Conservation (phyloP, 257 asterid genomes). For the Cruciata laevipes region DNA sequence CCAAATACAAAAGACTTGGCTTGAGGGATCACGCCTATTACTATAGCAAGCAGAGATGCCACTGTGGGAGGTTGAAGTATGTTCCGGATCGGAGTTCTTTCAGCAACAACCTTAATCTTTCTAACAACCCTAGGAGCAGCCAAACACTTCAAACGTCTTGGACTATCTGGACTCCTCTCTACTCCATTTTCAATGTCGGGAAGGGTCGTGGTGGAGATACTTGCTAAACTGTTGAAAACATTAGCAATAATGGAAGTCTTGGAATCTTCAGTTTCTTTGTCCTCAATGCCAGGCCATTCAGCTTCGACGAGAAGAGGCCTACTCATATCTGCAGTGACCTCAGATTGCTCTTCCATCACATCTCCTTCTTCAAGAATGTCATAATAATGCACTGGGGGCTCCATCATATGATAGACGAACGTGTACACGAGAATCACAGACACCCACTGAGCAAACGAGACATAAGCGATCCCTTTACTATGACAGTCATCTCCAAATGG, state of each 20-base stretch:
- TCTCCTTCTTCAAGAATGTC: slow-evolving; percentile 22
- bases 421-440: slow-evolving; percentile 36
- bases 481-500: slow-evolving; percentile 32
- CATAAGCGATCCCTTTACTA: slow-evolving; percentile 32
- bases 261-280: slow-evolving; percentile 27
- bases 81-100: slow-evolving; percentile 28
- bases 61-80: slow-evolving; percentile 40
- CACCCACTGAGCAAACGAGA: slow-evolving; percentile 37
- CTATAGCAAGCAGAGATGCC: slow-evolving; percentile 35
- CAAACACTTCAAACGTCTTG: slow-evolving; percentile 19
- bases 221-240: slow-evolving; percentile 13
- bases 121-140: slow-evolving; percentile 25
- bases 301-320: slow-evolving; percentile 33
- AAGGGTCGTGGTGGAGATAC: slow-evolving; percentile 3
- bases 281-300: slow-evolving; percentile 38
- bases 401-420: slow-evolving; percentile 40
- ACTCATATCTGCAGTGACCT: slow-evolving; percentile 7
- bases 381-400: slow-evolving; percentile 31
- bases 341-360: slow-evolving; percentile 7
- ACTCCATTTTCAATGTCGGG: slow-evolving; percentile 13
- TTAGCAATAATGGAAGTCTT: slow-evolving; percentile 30
- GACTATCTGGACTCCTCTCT: slow-evolving; percentile 9
- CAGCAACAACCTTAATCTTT: slow-evolving; percentile 32
- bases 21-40: slow-evolving; percentile 31
- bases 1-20: slow-evolving; percentile 28